Evolutionary conservation across 768 basidiomycete species (phyloP).

Genomic region (Leucocoprinus sp.): DNA sequence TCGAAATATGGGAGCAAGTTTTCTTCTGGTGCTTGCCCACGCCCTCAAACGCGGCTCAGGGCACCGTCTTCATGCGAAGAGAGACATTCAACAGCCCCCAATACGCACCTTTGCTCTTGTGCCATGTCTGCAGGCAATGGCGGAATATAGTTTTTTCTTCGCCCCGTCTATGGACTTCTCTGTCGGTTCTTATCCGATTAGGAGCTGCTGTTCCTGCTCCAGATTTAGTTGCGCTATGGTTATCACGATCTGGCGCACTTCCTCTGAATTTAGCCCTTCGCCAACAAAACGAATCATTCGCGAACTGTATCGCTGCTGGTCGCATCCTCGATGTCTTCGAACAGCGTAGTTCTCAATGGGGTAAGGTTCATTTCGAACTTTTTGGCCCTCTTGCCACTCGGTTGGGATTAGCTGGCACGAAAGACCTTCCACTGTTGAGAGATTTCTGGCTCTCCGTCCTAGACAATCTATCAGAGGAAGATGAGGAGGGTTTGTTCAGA

Average conservation of each 20-base stretch:
- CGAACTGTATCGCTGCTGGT: constrained; percentile 20
- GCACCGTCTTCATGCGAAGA: constrained; percentile 12
- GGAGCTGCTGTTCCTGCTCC: constrained; percentile 24
- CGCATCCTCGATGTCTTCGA: constrained; percentile 25
- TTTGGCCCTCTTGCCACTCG: constrained; percentile 23
- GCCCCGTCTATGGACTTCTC: constrained; percentile 32
- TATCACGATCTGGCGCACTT: constrained; percentile 24
- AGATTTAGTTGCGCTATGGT: constrained; percentile 22
- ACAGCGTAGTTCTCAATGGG: constrained; percentile 23
- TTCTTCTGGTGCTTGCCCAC: constrained; percentile 15
- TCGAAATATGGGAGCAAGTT: constrained; percentile 10
- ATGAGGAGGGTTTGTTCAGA: constrained; percentile 23
- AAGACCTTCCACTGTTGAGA: constrained; percentile 23
- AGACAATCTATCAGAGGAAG: constrained; percentile 21
- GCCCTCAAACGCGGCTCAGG: constrained; percentile 9
- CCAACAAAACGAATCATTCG: constrained; percentile 26
- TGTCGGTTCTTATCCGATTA: constrained; percentile 23
- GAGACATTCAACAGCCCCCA: constrained; percentile 11
- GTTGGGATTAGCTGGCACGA: constrained; percentile 15
- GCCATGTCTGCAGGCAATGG: constrained; percentile 37
- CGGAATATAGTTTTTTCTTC: constrained; percentile 28
- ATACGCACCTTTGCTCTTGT: constrained; percentile 27
- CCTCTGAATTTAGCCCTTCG: constrained; percentile 24
- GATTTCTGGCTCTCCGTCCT: constrained; percentile 22
- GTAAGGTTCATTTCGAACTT: constrained; percentile 23